These are phyloP conservation scores for Clitocybe nebularis DNA, from an alignment of 1,284 basidiomycete genomes.

Conservation along the genomic window DNA sequence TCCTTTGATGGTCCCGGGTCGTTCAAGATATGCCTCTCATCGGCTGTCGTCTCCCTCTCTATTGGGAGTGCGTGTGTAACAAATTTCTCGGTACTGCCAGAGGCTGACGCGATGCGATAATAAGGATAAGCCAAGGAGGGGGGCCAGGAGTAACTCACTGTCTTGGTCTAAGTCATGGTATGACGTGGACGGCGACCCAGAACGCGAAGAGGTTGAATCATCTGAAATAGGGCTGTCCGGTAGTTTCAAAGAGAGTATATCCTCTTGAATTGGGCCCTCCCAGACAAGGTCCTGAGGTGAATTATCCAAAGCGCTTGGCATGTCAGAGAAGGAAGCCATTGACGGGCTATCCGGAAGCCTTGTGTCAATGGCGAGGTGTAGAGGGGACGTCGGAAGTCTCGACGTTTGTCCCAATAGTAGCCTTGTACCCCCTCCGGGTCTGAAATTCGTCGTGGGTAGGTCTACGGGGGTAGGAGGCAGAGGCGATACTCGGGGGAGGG, in stretches of 20 bases:
- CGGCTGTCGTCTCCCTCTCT: too few relatives aligned
- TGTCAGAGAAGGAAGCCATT: conserved; percentile 6
- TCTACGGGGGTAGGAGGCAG: conserved; percentile 17
- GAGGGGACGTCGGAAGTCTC: conserved; percentile 1
- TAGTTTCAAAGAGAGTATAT: conserved; percentile 11
- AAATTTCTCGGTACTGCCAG: neutral
- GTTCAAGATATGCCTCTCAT: too few relatives aligned
- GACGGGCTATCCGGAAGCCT: conserved; percentile 12
- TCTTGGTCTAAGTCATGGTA: neutral
- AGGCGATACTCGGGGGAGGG: conserved; percentile 20
- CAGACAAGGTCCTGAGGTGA: conserved; percentile 2
- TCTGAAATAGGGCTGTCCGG: conserved; percentile 13
- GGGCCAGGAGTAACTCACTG: too few relatives aligned
- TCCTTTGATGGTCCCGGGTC: too few relatives aligned
- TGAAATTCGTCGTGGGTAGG: neutral
- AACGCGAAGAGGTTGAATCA: neutral
- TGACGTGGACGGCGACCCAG: neutral
- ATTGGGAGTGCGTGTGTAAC: neutral
- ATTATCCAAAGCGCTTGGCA: neutral
- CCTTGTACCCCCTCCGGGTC: neutral
- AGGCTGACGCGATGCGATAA: neutral
- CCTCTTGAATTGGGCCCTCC: conserved; percentile 2
- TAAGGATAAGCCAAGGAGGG: neutral
- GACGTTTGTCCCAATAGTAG: neutral
- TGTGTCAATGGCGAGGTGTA: conserved; percentile 10